Base-by-base conservation (phyloP, 2,329 filamentous ascomycete genomes). In the Claviceps africana region DNA sequence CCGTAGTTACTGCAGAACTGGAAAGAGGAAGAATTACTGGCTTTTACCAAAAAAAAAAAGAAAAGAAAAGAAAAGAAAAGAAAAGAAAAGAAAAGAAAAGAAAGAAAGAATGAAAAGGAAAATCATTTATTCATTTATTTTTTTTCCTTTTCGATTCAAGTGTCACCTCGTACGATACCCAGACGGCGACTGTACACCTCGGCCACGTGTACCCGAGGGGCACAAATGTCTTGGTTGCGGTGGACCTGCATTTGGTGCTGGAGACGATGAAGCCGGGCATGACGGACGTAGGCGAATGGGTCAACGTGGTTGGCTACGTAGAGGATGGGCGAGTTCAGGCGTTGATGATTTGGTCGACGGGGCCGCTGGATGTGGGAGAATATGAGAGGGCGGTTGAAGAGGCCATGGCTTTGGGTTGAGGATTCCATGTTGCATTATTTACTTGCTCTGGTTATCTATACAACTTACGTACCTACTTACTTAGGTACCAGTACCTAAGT, bases 301-400 rank as follows among this genome's bases (percentile, higher is more conserved):
- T 96, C 48, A 95, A 96, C 64, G 76, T 96, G 3, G 79, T 96
- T 57, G 91, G 90, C 6, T 94, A 94, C 64, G 72, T 90, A 51
- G 75, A 25, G 33, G 51, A 53, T 13, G 19, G 33, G 17, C 66
- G 75, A 30, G 71, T 95, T 19, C 87, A 95, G 62, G 88, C 87
- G 1, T 65, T 93, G 46, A 71, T 89, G 60, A 65, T 95, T 3
- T 95, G 90, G 83, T 74, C 81, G 40, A 83, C 89, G 13, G 86
- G 85, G 1, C 77, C 83, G 4, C 65, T 96, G 56, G 78, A 86
- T 54, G 61, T 95, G 51, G 75, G 79, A 35, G 75, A 77, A 45
- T 96, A 95, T 64, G 83, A 91, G 65, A 71, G 67, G 46, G 76
- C 78, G 35, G 60, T 86, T 48, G 63, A 64, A 46, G 65, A 52